phyloP scores from a whole-genome alignment of 1,139 yeast species.

The Saccharomyces hybrid region DNA sequence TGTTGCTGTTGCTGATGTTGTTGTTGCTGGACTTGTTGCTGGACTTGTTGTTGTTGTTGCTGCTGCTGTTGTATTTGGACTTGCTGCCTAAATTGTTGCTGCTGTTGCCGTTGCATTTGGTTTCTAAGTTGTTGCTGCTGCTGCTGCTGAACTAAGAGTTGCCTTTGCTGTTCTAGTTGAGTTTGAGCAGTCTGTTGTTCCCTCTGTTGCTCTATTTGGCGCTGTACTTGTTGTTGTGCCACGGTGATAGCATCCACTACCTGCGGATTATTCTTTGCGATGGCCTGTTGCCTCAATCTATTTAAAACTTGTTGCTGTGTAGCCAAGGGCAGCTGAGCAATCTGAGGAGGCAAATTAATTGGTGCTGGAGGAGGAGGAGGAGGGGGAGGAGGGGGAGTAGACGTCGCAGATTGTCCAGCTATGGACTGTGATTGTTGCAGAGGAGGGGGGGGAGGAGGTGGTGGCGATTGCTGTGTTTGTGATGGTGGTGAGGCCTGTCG shows the following conservation, averaged over 20 bases:
- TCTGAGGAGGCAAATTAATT: constrained; percentile 31
- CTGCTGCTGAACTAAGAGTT: constrained; percentile 5
- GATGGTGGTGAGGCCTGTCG: constrained; percentile 4
- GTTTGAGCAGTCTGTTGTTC: constrained; percentile 30
- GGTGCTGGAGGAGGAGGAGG: constrained; percentile 13
- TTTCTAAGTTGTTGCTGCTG: constrained; percentile 11
- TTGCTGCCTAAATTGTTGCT: constrained; percentile 11
- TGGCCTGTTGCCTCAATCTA: constrained; percentile 29
- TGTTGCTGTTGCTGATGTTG: constrained; percentile 17
- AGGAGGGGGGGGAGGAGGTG: neutral
- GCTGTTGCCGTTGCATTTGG: constrained; percentile 8
- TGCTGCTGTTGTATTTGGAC: constrained; percentile 16
- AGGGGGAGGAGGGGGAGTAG: constrained; percentile 10
- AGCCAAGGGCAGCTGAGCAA: constrained; percentile 29
- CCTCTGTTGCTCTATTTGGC: constrained; percentile 27
- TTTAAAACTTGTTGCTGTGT: constrained; percentile 29
- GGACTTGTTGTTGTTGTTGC: constrained; percentile 20
- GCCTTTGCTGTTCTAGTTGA: constrained; percentile 9
- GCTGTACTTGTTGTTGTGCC: constrained; percentile 33
- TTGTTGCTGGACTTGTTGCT: constrained; percentile 17
- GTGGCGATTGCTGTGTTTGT: neutral
- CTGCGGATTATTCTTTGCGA: constrained; percentile 28
- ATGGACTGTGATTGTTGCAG: constrained; percentile 13
- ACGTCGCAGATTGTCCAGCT: constrained; percentile 13
- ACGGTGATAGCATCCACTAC: constrained; percentile 36